Percentiles rank a stretch among this genome's conserved stretches.
Evolutionary conservation across 805 yeast species (phyloP).

Genomic region (Henningerozyma blattae): DNA sequence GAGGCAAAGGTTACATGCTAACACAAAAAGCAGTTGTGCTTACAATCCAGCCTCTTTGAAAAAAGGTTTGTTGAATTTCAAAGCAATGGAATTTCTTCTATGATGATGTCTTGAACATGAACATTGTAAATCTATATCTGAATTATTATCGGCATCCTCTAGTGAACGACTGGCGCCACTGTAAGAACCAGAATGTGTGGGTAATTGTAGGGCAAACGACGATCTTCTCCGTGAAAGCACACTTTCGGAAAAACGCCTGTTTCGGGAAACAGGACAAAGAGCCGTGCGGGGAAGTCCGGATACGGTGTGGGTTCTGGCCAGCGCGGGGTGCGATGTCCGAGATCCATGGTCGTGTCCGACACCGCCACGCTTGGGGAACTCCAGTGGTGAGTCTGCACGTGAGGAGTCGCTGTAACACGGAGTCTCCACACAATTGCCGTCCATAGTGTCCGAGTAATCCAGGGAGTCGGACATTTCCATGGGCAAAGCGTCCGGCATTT

Average conservation of each 20-base stretch:
- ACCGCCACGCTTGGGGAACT: no score
- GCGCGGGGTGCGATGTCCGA: background rate
- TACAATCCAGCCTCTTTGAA: no score
- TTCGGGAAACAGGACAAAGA: background rate
- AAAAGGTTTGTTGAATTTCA: slow-evolving; percentile 20
- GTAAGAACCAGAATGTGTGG: background rate
- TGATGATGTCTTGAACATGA: slow-evolving; percentile 24
- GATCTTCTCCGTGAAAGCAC: background rate
- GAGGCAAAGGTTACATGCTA: no score
- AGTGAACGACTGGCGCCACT: background rate
- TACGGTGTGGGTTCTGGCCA: background rate
- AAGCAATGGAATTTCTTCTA: slow-evolving; percentile 20
- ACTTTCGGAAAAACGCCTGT: background rate
- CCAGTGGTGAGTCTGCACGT: no score
- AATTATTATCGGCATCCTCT: background rate
- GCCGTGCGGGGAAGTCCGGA: background rate
- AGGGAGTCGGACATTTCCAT: no score
- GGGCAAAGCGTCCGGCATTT: no score
- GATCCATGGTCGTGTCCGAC: no score
- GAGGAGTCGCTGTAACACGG: no score
- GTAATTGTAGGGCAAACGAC: background rate
- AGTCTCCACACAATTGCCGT: no score
- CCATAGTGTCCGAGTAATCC: no score
- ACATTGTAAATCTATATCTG: slow-evolving; percentile 8
- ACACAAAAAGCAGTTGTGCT: no score